These are phyloP conservation scores for Pythium utonaiense DNA, from an alignment of 352 stramenopile genomes.

Conservation along the genomic window DNA sequence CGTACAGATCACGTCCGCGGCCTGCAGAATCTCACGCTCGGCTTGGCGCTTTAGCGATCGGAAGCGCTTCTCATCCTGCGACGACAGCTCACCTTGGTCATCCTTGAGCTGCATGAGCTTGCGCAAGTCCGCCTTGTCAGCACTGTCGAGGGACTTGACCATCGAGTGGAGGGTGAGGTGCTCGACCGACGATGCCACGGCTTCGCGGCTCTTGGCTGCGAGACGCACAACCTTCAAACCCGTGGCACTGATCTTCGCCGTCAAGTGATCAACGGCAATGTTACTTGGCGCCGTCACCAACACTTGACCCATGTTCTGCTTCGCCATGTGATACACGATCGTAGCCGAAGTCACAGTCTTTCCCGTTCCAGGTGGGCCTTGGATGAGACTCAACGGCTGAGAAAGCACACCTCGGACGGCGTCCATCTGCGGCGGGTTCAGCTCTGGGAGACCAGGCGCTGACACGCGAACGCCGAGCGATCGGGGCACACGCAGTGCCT, in stretches of 20 bases:
- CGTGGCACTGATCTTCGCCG: conserved; percentile 90
- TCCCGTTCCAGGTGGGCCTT: conserved; percentile 95
- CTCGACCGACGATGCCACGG: conserved; percentile 93
- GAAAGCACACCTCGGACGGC: conserved; percentile 96
- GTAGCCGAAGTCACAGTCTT: conserved; percentile 98
- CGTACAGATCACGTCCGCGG: conserved; percentile 99
- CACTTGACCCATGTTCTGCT: conserved; percentile 98
- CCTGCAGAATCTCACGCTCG: conserved; percentile 96
- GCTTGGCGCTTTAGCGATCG: conserved; percentile 89
- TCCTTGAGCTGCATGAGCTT: conserved; percentile 95
- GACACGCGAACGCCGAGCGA: conserved; percentile 73
- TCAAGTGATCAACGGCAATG: conserved; percentile 97
- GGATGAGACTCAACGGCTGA: conserved; percentile 97
- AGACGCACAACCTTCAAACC: conserved; percentile 97
- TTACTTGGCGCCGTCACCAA: conserved; percentile 98
- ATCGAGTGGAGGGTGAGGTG: conserved; percentile 98
- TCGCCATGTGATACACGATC: conserved; percentile 99
- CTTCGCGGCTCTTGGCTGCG: conserved; percentile 97
- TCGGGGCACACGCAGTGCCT: conserved; percentile 80
- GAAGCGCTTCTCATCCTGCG: conserved; percentile 96
- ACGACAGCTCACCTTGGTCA: conserved; percentile 92
- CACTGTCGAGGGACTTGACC: conserved; percentile 87
- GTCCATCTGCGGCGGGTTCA: conserved; percentile 97
- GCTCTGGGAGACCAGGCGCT: conserved; percentile 93
- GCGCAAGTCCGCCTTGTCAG: conserved; percentile 88